Evolutionary conservation across 495 filamentous ascomycete species (phyloP).

Genomic region (Acidomyces sp.): DNA sequence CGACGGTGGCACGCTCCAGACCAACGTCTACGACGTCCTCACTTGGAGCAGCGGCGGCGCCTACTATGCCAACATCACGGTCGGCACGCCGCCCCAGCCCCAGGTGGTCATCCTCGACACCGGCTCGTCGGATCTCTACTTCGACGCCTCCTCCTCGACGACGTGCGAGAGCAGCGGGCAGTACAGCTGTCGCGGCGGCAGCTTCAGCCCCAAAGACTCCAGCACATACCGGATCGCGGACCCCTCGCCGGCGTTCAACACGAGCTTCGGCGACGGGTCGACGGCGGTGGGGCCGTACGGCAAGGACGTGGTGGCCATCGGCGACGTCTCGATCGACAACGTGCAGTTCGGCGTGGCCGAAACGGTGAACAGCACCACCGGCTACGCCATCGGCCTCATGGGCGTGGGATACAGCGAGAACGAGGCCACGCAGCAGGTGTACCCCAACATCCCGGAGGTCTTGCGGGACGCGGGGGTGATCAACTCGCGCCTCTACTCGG

Average conservation of each 20-base stretch:
- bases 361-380: conserved; percentile 10
- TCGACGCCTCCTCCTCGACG: conserved; percentile 11
- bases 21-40: conserved; percentile 13
- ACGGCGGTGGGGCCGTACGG: conserved; percentile 11
- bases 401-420: conserved; percentile 10
- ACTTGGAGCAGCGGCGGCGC: conserved; percentile 11
- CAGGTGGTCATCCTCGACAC: conserved; percentile 20
- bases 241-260: conserved; percentile 12
- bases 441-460: conserved; percentile 18
- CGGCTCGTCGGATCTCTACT: conserved; percentile 19
- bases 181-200: conserved; percentile 13
- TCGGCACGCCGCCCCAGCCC: conserved; percentile 19
- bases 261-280: conserved; percentile 14
- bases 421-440: conserved; percentile 8
- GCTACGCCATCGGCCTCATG: conserved; percentile 14
- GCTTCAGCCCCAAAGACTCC: conserved; percentile 6
- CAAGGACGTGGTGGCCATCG: conserved; percentile 10
- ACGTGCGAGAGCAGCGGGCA: conserved; percentile 9
- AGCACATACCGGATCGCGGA: conserved; percentile 8
- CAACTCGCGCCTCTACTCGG: conserved; percentile 12
- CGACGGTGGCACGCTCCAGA: conserved; percentile 4
- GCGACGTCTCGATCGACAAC: conserved; percentile 10
- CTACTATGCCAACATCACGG: conserved; percentile 15
- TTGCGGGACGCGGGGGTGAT: conserved; percentile 11
- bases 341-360: conserved; percentile 16